Conservation (phyloP, 805 yeast species). For the Cyberlindnera euphorbiiphila region DNA sequence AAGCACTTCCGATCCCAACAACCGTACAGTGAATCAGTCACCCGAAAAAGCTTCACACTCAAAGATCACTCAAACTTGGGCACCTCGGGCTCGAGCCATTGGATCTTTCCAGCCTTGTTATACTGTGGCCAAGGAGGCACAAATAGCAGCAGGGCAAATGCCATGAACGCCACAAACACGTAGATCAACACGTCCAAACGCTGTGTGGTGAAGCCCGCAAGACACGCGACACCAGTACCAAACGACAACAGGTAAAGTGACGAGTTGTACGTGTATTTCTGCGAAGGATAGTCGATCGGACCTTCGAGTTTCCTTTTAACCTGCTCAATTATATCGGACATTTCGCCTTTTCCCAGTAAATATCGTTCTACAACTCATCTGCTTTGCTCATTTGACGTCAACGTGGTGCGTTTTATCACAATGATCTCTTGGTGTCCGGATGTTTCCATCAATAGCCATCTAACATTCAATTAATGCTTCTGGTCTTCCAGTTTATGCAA, state of each 20-base stretch:
- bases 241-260: constrained; percentile 5
- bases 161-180: constrained; percentile 2
- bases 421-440: not conserved
- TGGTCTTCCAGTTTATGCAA: too few species aligned
- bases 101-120: constrained; percentile 8
- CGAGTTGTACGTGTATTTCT: constrained; percentile 9
- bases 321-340: constrained; percentile 7
- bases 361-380: not conserved
- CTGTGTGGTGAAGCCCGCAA: constrained; percentile 15
- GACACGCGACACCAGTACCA: constrained; percentile 13
- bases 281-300: constrained; percentile 20
- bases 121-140: constrained; percentile 21
- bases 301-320: constrained; percentile 16
- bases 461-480: too few species aligned
- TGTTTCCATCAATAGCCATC: not conserved
- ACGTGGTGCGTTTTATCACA: too few species aligned
- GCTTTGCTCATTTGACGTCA: not conserved
- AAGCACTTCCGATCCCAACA: too few species aligned
- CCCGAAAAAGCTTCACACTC: not conserved
- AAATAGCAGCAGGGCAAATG: constrained; percentile 10
- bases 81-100: constrained; percentile 21
- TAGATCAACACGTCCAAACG: constrained; percentile 3
- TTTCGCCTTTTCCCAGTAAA: not conserved
- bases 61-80: constrained; percentile 6
- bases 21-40: too few species aligned